These are phyloP conservation scores for Pichia eremophila DNA, from an alignment of 805 yeast species.

Conservation along the genomic window DNA sequence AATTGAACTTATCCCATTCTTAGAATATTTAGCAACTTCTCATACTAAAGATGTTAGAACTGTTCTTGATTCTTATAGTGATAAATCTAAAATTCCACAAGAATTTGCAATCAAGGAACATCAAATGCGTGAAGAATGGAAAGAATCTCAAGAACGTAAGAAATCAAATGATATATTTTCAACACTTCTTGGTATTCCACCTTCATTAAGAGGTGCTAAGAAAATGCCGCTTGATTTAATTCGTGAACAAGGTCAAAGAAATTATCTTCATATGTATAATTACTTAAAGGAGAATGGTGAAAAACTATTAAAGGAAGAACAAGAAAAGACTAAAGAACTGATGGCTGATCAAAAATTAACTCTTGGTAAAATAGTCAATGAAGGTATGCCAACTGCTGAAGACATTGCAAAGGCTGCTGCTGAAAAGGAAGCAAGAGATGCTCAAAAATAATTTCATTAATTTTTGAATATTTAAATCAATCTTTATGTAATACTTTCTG, in stretches of 20 bases:
- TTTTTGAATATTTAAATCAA: not conserved
- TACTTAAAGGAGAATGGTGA: constrained; percentile 49
- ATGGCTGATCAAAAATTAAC: constrained; percentile 78
- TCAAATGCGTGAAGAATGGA: constrained; percentile 63
- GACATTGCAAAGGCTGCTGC: constrained; percentile 36
- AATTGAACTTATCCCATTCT: constrained; percentile 76
- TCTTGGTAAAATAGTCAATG: constrained; percentile 74
- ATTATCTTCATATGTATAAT: constrained; percentile 69
- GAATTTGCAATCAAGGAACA: constrained; percentile 78
- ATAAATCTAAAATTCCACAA: constrained; percentile 55
- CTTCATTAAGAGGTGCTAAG: constrained; percentile 30
- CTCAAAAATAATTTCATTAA: not conserved
- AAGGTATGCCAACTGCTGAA: constrained; percentile 72
- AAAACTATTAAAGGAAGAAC: constrained; percentile 78
- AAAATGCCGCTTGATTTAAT: constrained; percentile 81
- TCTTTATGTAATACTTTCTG: not conserved
- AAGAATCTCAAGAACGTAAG: constrained; percentile 36
- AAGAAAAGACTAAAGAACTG: constrained; percentile 66
- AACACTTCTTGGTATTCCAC: constrained; percentile 52
- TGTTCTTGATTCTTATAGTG: constrained; percentile 61
- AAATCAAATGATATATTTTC: constrained; percentile 16
- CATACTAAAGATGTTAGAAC: constrained; percentile 82
- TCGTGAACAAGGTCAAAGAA: constrained; percentile 87
- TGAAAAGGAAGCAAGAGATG: constrained; percentile 9
- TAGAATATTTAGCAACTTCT: constrained; percentile 91